A percentile compares a stretch with the other conserved stretches of the same genome.
Conservation (phyloP, 129 eudicot genomes). For the sunflower (Helianthus annuus) region HanXRQr2.0-SUNRISE NC_035437.2:121989094-121989593, state of each 20-base stretch:
- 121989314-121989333: constrained; percentile 37
- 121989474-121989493: too few relatives aligned
- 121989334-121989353: constrained; percentile 29
- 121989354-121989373: constrained; percentile 15
- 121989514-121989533: too few relatives aligned
- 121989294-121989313: constrained; percentile 39
- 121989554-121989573: too few relatives aligned
- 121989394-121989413: constrained; percentile 25
- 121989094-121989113: too few relatives aligned
- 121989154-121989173: constrained; percentile 11
- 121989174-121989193: constrained; percentile 28
- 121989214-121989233: not conserved
- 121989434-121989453: not conserved
- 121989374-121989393: constrained; percentile 28
- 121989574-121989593: too few relatives aligned
- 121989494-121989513: too few relatives aligned
- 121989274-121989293: constrained; percentile 23
- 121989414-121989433: not conserved
- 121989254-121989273: constrained; percentile 28
- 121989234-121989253: constrained; percentile 31
- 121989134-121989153: not conserved
- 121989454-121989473: too few relatives aligned
- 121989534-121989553: too few relatives aligned
- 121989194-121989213: not conserved
- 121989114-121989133: not conserved